Base-by-base conservation (phyloP, 306 rosid species). In the Alnus rubra region DNA sequence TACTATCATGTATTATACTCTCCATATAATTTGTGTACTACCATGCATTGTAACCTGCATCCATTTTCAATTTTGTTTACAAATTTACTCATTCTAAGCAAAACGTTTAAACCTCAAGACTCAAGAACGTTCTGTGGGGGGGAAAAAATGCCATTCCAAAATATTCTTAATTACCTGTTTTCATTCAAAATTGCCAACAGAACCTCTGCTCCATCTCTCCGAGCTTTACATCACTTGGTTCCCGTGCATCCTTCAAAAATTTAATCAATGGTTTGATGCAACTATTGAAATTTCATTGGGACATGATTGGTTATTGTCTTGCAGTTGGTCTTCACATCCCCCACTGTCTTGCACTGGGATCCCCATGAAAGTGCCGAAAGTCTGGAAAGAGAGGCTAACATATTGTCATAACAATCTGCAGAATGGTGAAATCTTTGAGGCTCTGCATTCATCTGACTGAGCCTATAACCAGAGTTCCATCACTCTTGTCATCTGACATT, bases 261-360 rank as follows among this genome's bases (percentile, higher is more conserved):
- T 39, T 78, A 76, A 82, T 73, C 74, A 82, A 42, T 9, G 75
- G 62, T 42, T 37, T 58, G 42, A 55, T 19, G 15, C 9, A 52
- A 39, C 48, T 15, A 9, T n/a, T 10, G 23, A 78, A 73, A 18
- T 73, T 53, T n/a, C 11, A 28, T 51, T 15, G 49, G 39, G 55
- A 30, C 48, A 37, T 56, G 53, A 72, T 5, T 58, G 9, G 7
- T 65, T 70, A 35, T 35, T 56, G 52, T 52, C 71, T 15, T 67
- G 37, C 33, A 82, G 58, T 58, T 73, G 33, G 48, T 65, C 33
- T 68, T 77, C 53, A 72, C 62, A 48, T 73, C 54, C 7, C 74
- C 64, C 45, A 82, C 79, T 44, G 62, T 69, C 78, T 69, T 82
- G 82, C 82, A 73, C 39, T 74, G 86, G 16, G 76, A 77, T 74